Conservation (phyloP, 2,329 filamentous ascomycete species). For the Sporothrix phasma region DNA sequence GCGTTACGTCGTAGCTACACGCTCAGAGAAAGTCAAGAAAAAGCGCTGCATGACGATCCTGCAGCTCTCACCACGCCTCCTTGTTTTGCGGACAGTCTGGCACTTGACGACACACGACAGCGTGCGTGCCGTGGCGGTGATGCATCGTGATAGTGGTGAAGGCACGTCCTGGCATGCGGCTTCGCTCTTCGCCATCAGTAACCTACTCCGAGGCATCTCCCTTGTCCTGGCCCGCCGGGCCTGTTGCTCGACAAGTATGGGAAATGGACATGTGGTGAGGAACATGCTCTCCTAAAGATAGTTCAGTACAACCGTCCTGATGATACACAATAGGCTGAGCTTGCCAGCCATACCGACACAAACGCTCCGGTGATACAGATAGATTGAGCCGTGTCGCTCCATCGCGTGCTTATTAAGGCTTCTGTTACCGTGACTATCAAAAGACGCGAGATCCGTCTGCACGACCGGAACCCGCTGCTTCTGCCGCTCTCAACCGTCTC, state of each 20-base stretch:
- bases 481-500: not conserved
- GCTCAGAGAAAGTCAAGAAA: not conserved
- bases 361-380: not conserved
- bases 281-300: no score
- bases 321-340: not conserved
- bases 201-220: not conserved
- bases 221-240: not conserved
- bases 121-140: not conserved
- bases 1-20: not conserved
- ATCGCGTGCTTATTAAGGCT: not conserved
- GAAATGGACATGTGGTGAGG: not conserved
- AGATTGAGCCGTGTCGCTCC: not conserved
- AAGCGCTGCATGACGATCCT: constrained; percentile 5
- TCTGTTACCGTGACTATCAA: not conserved
- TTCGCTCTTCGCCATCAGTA: not conserved
- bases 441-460: not conserved
- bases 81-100: not conserved
- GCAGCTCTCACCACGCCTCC: not conserved
- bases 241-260: not conserved
- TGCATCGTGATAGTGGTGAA: not conserved
- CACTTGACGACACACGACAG: not conserved
- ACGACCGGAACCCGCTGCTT: not conserved
- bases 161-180: no score
- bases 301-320: no score
- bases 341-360: not conserved